Conservation (phyloP, 2,329 filamentous ascomycete genomes). For the Phialemoniopsis sp. region DNA sequence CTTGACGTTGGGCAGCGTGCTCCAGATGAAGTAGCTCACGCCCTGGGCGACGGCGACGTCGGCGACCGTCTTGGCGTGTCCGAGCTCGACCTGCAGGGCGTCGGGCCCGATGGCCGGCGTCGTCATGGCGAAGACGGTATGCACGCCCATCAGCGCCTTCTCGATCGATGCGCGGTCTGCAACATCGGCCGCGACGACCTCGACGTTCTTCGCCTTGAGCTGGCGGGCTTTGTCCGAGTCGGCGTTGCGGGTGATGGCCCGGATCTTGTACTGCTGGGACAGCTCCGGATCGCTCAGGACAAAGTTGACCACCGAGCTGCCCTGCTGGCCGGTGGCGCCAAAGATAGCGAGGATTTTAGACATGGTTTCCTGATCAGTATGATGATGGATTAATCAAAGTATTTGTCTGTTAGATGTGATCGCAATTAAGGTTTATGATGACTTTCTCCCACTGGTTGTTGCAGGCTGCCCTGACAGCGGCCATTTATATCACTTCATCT, state of each 20-base stretch:
- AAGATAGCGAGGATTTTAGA: slow-evolving; percentile 22
- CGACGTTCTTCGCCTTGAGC: slow-evolving; percentile 18
- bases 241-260: slow-evolving; percentile 25
- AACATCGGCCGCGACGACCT: slow-evolving; percentile 23
- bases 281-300: slow-evolving; percentile 17
- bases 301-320: slow-evolving; percentile 24
- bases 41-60: slow-evolving; percentile 29
- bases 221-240: slow-evolving; percentile 21
- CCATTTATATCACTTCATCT: too few species aligned
- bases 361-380: too few species aligned
- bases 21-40: slow-evolving; percentile 40
- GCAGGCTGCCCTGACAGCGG: too few species aligned
- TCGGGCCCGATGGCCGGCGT: slow-evolving; percentile 32
- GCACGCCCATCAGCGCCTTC: slow-evolving; percentile 14
- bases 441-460: too few species aligned
- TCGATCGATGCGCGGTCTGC: too few species aligned
- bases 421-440: too few species aligned
- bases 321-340: slow-evolving; percentile 25
- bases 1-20: slow-evolving; percentile 31
- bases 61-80: slow-evolving; percentile 33
- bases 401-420: too few species aligned
- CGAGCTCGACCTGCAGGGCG: slow-evolving; percentile 28
- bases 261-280: slow-evolving; percentile 20
- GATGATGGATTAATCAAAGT: too few species aligned
- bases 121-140: slow-evolving; percentile 29